Conservation (phyloP, 2,329 filamentous ascomycete species). For the Aspergillus sp. region DNA sequence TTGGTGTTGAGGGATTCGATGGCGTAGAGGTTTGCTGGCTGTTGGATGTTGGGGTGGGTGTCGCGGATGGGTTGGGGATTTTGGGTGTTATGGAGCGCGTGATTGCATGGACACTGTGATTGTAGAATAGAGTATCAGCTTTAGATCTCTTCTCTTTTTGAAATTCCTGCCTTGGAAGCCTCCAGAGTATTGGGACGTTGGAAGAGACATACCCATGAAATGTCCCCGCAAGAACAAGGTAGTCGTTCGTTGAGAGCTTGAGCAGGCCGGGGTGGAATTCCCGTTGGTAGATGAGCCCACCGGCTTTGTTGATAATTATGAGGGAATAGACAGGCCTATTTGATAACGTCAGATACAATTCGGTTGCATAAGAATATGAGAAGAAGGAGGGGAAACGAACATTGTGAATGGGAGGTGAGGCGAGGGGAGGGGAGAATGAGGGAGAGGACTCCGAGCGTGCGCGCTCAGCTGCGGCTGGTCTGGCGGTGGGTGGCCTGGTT, state of each 20-base stretch:
- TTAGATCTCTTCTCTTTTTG: background rate
- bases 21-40: background rate
- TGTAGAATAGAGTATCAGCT: background rate
- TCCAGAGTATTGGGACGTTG: background rate
- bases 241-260: slow-evolving; percentile 92
- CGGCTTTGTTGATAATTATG: slow-evolving; percentile 98
- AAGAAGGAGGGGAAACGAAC: background rate
- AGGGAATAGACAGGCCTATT: slow-evolving; percentile 91
- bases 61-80: slow-evolving; percentile 28
- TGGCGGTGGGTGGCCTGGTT: background rate
- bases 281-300: slow-evolving; percentile 92
- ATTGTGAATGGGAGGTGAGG: background rate
- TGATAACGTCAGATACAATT: background rate
- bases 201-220: slow-evolving; percentile 74
- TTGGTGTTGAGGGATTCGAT: background rate
- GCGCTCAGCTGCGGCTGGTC: background rate
- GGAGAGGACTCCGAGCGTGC: background rate
- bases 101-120: slow-evolving; percentile 61
- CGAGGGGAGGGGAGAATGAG: background rate
- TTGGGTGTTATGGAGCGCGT: slow-evolving; percentile 55
- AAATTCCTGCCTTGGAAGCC: background rate
- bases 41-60: background rate
- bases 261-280: slow-evolving; percentile 85
- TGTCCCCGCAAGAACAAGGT: slow-evolving; percentile 91
- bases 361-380: too few species aligned